Evolutionary conservation across 2,329 filamentous ascomycete species (phyloP).

Genomic region (Colletotrichum truncatum): DNA sequence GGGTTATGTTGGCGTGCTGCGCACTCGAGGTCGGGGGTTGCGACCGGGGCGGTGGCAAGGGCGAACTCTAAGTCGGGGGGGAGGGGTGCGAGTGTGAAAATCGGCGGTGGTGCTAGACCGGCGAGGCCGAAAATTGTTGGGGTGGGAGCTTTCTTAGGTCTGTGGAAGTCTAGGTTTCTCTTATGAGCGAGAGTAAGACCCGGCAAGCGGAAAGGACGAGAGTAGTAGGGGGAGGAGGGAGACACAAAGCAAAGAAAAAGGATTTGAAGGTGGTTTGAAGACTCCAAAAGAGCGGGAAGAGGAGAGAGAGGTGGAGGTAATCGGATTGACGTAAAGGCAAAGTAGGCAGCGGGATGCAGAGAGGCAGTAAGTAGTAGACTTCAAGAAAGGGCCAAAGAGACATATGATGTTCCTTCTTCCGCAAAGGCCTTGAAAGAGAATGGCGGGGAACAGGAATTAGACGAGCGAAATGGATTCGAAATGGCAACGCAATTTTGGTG

Average conservation of each 20-base stretch:
- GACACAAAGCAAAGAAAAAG: background rate
- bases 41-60: constrained; percentile 30
- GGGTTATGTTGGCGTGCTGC: constrained; percentile 22
- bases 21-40: constrained; percentile 22
- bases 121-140: constrained; percentile 19
- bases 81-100: background rate
- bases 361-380: background rate
- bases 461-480: constrained; percentile 17
- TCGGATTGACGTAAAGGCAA: background rate
- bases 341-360: background rate
- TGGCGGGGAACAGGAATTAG: constrained; percentile 11
- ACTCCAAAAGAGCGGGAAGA: background rate
- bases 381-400: background rate
- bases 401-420: constrained; percentile 1
- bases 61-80: constrained; percentile 27
- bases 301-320: background rate
- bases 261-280: background rate
- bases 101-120: constrained; percentile 21
- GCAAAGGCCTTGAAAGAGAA: constrained; percentile 2
- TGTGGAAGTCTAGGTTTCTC: background rate
- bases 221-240: background rate
- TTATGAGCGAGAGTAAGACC: background rate
- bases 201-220: background rate
- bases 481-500: constrained; percentile 24
- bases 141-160: background rate